Evolutionary conservation across 306 rosid species (phyloP).

Genomic region (Dryas drummondii): DNA sequence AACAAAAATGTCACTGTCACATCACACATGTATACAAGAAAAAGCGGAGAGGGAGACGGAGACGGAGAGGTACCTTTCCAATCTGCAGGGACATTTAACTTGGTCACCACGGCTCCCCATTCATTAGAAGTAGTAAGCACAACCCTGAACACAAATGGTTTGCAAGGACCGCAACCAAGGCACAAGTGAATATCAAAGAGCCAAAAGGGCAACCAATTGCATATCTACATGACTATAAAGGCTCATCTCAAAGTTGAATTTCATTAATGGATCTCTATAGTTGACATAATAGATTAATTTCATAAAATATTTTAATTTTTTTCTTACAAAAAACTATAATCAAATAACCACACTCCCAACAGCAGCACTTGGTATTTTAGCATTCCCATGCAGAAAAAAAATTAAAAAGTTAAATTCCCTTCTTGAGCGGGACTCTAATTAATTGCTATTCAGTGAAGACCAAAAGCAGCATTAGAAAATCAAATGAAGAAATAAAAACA

Average conservation of each 20-base stretch:
- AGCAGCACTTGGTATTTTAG: neutral
- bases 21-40: neutral
- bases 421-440: neutral
- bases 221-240: neutral
- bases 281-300: neutral
- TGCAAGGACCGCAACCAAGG: neutral
- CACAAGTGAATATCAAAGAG: neutral
- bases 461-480: neutral
- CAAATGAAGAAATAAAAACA: neutral
- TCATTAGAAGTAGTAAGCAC: slow-evolving; percentile 67
- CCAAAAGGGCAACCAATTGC: neutral
- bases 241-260: neutral
- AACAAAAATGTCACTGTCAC: neutral
- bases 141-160: slow-evolving; percentile 45
- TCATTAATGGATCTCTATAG: neutral
- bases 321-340: no score
- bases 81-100: slow-evolving; percentile 84
- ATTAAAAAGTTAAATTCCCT: neutral
- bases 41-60: neutral
- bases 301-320: no score
- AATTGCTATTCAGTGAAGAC: neutral
- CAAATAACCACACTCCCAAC: neutral
- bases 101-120: slow-evolving; percentile 92
- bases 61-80: slow-evolving; percentile 77
- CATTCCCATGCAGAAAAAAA: neutral